Conservation (phyloP, 208 protist species). For the Borovskyia barvae region DNA sequence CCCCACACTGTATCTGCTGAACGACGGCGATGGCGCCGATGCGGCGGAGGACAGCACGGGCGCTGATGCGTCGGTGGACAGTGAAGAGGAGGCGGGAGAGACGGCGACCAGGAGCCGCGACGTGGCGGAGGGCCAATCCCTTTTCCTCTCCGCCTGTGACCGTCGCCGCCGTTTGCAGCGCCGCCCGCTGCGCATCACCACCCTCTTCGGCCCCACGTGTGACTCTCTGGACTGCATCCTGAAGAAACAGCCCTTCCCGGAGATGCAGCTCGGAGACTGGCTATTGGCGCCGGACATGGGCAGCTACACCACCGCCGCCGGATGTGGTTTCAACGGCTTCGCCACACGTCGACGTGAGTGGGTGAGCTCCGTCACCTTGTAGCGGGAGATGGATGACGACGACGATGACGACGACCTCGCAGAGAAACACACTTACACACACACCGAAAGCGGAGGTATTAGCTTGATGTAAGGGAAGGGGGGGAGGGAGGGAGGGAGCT, state of each 20-base stretch:
- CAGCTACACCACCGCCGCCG: constrained; percentile 82
- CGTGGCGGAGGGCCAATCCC: constrained; percentile 8
- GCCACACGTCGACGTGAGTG: constrained; percentile 45
- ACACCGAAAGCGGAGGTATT: too few relatives aligned
- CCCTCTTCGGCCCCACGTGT: constrained; percentile 87
- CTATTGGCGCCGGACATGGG: constrained; percentile 78
- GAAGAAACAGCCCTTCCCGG: constrained; percentile 62
- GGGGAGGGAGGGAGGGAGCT: too few relatives aligned
- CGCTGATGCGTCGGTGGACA: not conserved
- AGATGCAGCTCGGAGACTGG: constrained; percentile 82
- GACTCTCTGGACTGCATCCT: constrained; percentile 82
- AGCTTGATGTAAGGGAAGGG: too few relatives aligned
- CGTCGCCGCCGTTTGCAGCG: constrained; percentile 14
- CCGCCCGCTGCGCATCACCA: constrained; percentile 49
- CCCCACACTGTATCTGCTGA: constrained; percentile 45
- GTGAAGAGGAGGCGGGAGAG: constrained; percentile 19
- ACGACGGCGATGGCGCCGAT: constrained; percentile 33
- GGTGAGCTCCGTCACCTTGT: constrained; percentile 39
- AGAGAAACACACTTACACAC: constrained; percentile 18
- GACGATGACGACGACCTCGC: too few relatives aligned
- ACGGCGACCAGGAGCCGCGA: constrained; percentile 10
- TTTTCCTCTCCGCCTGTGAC: constrained; percentile 16
- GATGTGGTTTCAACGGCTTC: constrained; percentile 85
- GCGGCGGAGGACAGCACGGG: not conserved
- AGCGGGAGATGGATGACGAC: too few relatives aligned